phyloP scores from a whole-genome alignment of 345 rosid genomes.

The Eucalyptus cloeziana region DNA sequence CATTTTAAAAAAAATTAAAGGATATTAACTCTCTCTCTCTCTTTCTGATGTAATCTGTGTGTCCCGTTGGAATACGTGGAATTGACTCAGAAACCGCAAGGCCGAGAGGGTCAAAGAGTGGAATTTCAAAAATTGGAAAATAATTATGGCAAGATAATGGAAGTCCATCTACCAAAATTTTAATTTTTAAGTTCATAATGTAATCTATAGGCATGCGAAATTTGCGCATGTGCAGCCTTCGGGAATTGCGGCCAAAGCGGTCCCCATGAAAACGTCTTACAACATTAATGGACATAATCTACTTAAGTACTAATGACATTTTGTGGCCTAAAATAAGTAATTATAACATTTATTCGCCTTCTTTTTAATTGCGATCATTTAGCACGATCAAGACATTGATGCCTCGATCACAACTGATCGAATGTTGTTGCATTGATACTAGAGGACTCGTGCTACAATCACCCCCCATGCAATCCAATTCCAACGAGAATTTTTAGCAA shows the following conservation, averaged over 20 bases:
- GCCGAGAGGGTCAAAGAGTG: not conserved
- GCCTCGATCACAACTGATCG: fast-evolving
- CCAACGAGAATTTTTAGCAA: fast-evolving
- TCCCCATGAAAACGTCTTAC: not conserved
- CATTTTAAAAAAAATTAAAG: not conserved
- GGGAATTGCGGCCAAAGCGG: not conserved
- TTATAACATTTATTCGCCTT: not conserved
- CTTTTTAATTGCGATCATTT: fast-evolving
- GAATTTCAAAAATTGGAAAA: not conserved
- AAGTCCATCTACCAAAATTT: not conserved
- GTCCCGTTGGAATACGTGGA: not conserved
- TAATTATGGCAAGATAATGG: not conserved
- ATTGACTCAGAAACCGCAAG: not conserved
- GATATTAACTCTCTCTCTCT: not conserved
- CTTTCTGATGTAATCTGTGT: not conserved
- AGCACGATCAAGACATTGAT: not conserved
- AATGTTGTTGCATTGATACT: not conserved
- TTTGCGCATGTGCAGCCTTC: not conserved
- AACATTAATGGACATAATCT: not conserved
- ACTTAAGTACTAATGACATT: not conserved
- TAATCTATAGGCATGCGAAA: not conserved
- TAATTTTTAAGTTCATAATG: not conserved
- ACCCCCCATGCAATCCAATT: not conserved
- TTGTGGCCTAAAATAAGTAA: not conserved
- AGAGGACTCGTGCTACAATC: not conserved